These are phyloP conservation scores for Aspergillus novofumigatus DNA, from an alignment of 2,329 filamentous ascomycete species.

Conservation along the genomic window DNA sequence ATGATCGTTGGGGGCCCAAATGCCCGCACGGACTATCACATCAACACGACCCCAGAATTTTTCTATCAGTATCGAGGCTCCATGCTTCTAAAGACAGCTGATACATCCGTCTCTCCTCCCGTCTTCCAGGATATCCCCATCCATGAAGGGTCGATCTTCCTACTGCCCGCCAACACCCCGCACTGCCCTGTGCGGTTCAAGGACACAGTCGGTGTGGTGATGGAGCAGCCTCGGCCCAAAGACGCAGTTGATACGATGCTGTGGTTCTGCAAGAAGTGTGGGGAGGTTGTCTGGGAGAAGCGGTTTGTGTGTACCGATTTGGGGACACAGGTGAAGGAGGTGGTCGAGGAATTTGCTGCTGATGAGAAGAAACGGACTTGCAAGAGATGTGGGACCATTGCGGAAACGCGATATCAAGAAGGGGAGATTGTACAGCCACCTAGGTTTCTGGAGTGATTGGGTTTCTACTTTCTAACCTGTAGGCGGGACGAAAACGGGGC, in stretches of 20 bases:
- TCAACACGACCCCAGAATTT: conserved; percentile 94
- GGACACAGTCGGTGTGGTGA: conserved; percentile 86
- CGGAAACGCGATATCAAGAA: conserved; percentile 48
- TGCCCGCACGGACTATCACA: conserved; percentile 94
- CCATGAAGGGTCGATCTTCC: conserved; percentile 87
- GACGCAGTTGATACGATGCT: conserved; percentile 71
- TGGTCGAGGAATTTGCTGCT: conserved; percentile 74
- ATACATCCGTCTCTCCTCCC: conserved; percentile 50
- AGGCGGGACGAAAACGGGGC: neutral
- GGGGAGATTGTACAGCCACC: conserved; percentile 43
- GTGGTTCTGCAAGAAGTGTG: conserved; percentile 81
- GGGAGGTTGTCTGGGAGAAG: conserved; percentile 74
- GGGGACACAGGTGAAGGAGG: conserved; percentile 89
- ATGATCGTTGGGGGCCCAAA: conserved; percentile 93
- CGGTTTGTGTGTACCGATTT: conserved; percentile 84
- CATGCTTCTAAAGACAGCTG: conserved; percentile 91
- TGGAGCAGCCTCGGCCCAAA: conserved; percentile 76
- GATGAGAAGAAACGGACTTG: conserved; percentile 70
- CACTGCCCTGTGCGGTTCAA: conserved; percentile 94
- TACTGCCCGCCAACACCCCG: conserved; percentile 89
- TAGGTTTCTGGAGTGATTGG: conserved; percentile 29
- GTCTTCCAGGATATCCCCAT: conserved; percentile 82
- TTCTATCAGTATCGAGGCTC: conserved; percentile 95
- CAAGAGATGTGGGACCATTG: conserved; percentile 68
- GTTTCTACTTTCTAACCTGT: neutral